A percentile compares a stretch with the other conserved stretches of the same genome.
Evolutionary conservation across 1,284 basidiomycete genomes (phyloP).

Genomic region (Takashimella tepidaria): DNA sequence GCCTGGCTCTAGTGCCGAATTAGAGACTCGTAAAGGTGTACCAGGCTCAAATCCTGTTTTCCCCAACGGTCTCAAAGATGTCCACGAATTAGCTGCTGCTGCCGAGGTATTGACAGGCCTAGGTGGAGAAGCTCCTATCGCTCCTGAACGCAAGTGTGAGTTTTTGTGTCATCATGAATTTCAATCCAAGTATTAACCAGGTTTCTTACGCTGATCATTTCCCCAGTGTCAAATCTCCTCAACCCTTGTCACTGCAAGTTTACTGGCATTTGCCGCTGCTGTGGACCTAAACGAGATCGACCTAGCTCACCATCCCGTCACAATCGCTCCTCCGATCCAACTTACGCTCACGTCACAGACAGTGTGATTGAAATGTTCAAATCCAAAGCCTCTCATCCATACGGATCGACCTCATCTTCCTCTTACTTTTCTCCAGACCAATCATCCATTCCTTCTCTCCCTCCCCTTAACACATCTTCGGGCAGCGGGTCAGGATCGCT

Average conservation of each 20-base stretch:
- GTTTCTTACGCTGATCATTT: conserved; percentile 2
- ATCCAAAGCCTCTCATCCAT: conserved; percentile 26
- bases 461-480: not conserved
- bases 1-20: not conserved
- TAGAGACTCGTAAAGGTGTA: conserved; percentile 38
- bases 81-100: conserved; percentile 45
- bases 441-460: not conserved
- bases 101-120: conserved; percentile 40
- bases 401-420: conserved; percentile 9
- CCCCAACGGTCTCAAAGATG: conserved; percentile 47
- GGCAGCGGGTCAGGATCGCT: conserved; percentile 2
- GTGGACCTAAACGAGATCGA: conserved; percentile 44
- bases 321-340: not conserved
- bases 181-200: too few species aligned
- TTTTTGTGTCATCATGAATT: conserved; percentile 31
- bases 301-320: conserved; percentile 12
- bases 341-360: conserved; percentile 18
- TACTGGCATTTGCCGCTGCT: conserved; percentile 55
- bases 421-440: not conserved
- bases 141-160: conserved; percentile 32
- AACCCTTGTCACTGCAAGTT: conserved; percentile 50
- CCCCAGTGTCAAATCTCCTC: conserved; percentile 31
- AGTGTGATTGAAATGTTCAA: conserved; percentile 33
- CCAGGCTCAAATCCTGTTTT: conserved; percentile 42
- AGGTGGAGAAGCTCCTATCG: conserved; percentile 19